Conservation (phyloP, 2,329 filamentous ascomycete species). For the Fusarium nodosum region DNA sequence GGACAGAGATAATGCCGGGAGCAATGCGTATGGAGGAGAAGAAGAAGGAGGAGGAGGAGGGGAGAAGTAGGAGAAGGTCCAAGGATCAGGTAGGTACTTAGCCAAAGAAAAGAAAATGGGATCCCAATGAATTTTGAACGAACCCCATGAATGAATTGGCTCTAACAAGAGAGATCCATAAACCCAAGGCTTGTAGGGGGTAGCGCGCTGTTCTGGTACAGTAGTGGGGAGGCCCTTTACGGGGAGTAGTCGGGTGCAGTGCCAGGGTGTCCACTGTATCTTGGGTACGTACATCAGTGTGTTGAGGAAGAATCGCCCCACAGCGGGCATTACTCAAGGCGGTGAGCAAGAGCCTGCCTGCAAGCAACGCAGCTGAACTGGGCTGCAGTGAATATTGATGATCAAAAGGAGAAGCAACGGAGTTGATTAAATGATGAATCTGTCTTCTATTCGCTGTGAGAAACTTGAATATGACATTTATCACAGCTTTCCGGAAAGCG, state of each 20-base stretch:
- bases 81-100: slow-evolving; percentile 28
- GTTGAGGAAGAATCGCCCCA: slow-evolving; percentile 39
- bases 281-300: slow-evolving; percentile 22
- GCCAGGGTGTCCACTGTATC: slow-evolving; percentile 32
- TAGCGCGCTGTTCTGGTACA: slow-evolving; percentile 23
- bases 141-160: slow-evolving; percentile 43
- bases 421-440: slow-evolving; percentile 6
- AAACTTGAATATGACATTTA: neutral
- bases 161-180: slow-evolving; percentile 41
- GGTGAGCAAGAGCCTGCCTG: slow-evolving; percentile 35
- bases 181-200: slow-evolving; percentile 37
- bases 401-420: slow-evolving; percentile 21
- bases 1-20: slow-evolving; percentile 8
- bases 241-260: slow-evolving; percentile 20
- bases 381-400: slow-evolving; percentile 23
- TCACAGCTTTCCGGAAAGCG: neutral
- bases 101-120: slow-evolving; percentile 40
- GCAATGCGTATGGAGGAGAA: slow-evolving; percentile 6
- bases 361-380: slow-evolving; percentile 2
- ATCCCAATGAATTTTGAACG: slow-evolving; percentile 48
- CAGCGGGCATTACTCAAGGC: slow-evolving; percentile 47
- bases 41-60: slow-evolving; percentile 18
- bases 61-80: slow-evolving; percentile 24
- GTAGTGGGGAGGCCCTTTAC: slow-evolving; percentile 36
- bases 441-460: slow-evolving; percentile 4